Evolutionary conservation across 2,329 filamentous ascomycete genomes (phyloP), one percentile per base, ranked within the genome.

Genomic region (Botrytis paeoniae): DNA sequence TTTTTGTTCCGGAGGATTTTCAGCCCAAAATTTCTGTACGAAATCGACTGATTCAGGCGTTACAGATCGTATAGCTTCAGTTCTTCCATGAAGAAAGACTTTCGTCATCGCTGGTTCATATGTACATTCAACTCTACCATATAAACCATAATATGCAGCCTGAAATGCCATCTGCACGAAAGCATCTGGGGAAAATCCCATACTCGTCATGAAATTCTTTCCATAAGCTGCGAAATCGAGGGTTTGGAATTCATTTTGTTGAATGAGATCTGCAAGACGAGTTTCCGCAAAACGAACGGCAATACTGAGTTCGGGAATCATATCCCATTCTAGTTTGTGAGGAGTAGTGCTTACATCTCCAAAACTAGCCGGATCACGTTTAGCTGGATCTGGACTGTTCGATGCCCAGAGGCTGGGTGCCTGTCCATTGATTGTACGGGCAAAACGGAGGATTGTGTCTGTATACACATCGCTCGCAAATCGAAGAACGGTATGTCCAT

Each of bases 51-150:
- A 92, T 76, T 97, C 94, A 0, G 90, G 87, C 0, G 94, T 94
- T 1, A 97, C 95, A 0, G 93, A 91, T 63, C 96, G 89, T 76
- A 99, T 92, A 7, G 96, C 95, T 83, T 99, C 96, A 0, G 96
- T 99, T 63, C 96, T 92, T 18, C 96, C 96, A 81, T 98, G 96
- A 74, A 97, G 89, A 83, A 89, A 99, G 74, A 92, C 86, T 82
- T 99, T 99, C 69, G 96, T 99, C 96, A 99, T 98, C 60, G 96
- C 95, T 12, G 96, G 96, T 82, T 99, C 96, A 81, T 99, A 99
- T 0, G 95, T 96, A 80, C 94, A 97, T 82, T 98, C 96, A 1
- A 97, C 89, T 7, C 94, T 90, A 4, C 96, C 96, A 78, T 98
- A 99, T 12, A 99, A 87, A 2, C 96, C 96, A 80, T 98, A 99